Evolutionary conservation across 129 eudicot species (phyloP), one percentile per base, ranked within the genome.

Genomic region (Sambucus nigra): DNA sequence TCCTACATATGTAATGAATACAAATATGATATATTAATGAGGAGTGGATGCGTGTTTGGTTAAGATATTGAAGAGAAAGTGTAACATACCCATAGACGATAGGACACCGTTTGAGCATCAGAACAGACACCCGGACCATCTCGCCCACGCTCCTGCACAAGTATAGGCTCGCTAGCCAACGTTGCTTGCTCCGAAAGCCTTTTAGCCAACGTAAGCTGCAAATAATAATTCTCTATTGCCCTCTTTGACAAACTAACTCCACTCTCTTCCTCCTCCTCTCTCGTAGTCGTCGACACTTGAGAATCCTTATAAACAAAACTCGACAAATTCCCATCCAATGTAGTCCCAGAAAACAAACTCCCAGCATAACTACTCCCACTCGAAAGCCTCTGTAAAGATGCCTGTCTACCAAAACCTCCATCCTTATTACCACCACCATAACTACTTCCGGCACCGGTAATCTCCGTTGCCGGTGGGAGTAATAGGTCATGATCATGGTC

Each of bases 71-170:
- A 32, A 44, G 35, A 14, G 22, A 12, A 5, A 28, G 26, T 35
- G 24, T 24, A 25, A 41, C 55, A 27, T 81, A 89, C 97, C 97
- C 97, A 89, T 0, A 89, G 80, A 56, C 94, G 80, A 67, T 89
- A 81, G 5, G 97, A 89, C 40, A 85, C 93, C 1, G 82, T 55
- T 35, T 80, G 87, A 0, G 80, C 80, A 73, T 84, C 97, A 53
- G 77, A 61, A 63, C 74, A 61, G 33, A 63, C 71, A 22, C 57
- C 70, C 25, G 55, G 66, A 29, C 60, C 56, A 11, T 79, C 79
- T 26, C 55, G 76, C 57, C 59, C 71, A 29, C 64, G 57, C 10
- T 79, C 76, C 26, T 59, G 76, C 58, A 53, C 29, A 61, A 77
- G 70, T 22, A 69, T 27, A 64, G 92, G 68, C 52, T 76, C 88